Percentiles rank a stretch among this genome's conserved stretches.
Conservation (phyloP, 371 early-diverging fungal genomes). For the Smittium mucronatum region DNA sequence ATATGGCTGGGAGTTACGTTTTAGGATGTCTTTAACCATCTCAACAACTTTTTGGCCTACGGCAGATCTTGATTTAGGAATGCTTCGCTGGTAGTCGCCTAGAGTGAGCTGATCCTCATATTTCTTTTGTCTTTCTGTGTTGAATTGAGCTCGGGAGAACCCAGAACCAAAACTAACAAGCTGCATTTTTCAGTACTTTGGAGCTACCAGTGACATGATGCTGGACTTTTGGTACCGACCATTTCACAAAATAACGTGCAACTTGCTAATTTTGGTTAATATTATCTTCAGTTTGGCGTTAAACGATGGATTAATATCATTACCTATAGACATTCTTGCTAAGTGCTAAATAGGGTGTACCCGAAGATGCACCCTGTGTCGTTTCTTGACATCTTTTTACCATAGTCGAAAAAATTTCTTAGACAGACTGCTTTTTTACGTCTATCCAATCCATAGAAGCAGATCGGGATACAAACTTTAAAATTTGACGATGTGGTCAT, state of each 20-base stretch:
- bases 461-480: not conserved
- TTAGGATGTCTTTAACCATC: not conserved
- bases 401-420: not conserved
- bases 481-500: too few species aligned
- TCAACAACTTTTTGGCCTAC: not conserved
- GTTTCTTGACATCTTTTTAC: not conserved
- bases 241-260: not conserved
- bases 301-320: not conserved
- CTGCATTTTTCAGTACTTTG: not conserved
- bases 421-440: not conserved
- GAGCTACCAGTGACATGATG: not conserved
- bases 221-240: not conserved
- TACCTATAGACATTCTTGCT: not conserved
- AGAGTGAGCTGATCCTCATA: not conserved
- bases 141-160: not conserved
- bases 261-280: not conserved
- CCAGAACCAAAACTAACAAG: not conserved
- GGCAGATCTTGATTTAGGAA: not conserved
- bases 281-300: not conserved
- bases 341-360: not conserved
- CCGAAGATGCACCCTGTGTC: not conserved
- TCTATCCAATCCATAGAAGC: not conserved
- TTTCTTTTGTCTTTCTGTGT: not conserved
- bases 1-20: not conserved
- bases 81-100: not conserved